A percentile compares a stretch with the other conserved stretches of the same genome.
Evolutionary conservation across 768 basidiomycete species (phyloP).

Genomic region (Dioszegia hungarica): DNA sequence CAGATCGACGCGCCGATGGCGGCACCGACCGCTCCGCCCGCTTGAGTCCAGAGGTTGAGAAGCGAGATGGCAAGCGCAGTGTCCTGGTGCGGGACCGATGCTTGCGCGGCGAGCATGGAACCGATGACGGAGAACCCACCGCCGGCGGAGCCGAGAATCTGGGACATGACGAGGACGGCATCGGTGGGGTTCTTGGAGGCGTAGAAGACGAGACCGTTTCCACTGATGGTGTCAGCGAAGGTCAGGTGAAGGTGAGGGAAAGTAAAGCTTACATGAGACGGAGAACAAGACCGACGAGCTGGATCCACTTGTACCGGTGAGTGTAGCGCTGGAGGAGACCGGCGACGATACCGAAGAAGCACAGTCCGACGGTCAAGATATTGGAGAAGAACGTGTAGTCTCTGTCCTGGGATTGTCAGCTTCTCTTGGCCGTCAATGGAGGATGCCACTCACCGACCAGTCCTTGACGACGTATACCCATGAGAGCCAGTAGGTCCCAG

Average conservation of each 20-base stretch:
- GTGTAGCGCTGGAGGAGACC: slow-evolving; percentile 40
- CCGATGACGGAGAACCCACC: slow-evolving; percentile 44
- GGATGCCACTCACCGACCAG: slow-evolving; percentile 47
- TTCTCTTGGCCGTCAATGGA: background rate
- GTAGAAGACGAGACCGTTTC: slow-evolving; percentile 32
- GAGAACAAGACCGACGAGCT: slow-evolving; percentile 12
- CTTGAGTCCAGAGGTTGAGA: slow-evolving; percentile 48
- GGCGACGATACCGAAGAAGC: slow-evolving; percentile 44
- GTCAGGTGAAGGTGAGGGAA: background rate
- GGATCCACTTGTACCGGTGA: slow-evolving; percentile 47
- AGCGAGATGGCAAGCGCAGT: slow-evolving; percentile 49
- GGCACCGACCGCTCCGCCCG: slow-evolving; percentile 48
- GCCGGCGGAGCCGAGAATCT: slow-evolving; percentile 39
- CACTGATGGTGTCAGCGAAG: slow-evolving; percentile 13
- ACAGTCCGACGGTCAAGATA: slow-evolving; percentile 30
- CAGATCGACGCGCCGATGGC: slow-evolving; percentile 48
- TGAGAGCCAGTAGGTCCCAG: slow-evolving; percentile 23
- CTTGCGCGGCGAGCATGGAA: slow-evolving; percentile 48
- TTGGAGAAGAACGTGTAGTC: slow-evolving; percentile 26
- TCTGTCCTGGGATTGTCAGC: slow-evolving; percentile 4
- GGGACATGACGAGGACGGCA: slow-evolving; percentile 42
- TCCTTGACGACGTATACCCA: slow-evolving; percentile 48
- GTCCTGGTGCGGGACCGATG: slow-evolving; percentile 49
- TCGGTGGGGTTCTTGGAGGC: slow-evolving; percentile 22
- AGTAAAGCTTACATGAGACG: slow-evolving; percentile 17